Conservation (phyloP, 1,139 yeast genomes). For the Candida neerlandica region DNA sequence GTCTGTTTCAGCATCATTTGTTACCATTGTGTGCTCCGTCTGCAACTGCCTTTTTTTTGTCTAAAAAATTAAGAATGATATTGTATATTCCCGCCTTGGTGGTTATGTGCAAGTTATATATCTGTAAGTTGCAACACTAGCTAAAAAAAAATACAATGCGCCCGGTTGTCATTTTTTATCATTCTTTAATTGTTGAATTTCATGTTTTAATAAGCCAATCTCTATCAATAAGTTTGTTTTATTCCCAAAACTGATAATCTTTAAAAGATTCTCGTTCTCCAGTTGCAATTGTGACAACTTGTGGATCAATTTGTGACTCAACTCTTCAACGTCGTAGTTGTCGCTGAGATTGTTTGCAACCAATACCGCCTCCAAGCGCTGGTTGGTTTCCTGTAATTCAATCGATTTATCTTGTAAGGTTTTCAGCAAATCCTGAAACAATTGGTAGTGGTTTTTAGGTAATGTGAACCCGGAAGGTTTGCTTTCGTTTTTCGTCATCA, state of each 20-base stretch:
- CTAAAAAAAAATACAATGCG: neutral
- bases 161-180: constrained; percentile 4
- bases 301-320: constrained; percentile 73
- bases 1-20: no score
- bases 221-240: constrained; percentile 73
- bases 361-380: constrained; percentile 63
- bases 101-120: no score
- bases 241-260: constrained; percentile 71
- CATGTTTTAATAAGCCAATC: constrained; percentile 53
- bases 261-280: constrained; percentile 73
- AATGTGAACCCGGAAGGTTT: constrained; percentile 22
- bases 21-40: no score
- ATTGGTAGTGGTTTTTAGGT: constrained; percentile 48
- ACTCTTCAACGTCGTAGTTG: constrained; percentile 66
- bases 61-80: no score
- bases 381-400: constrained; percentile 62
- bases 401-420: constrained; percentile 53
- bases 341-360: constrained; percentile 23
- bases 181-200: constrained; percentile 24
- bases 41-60: no score
- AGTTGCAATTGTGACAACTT: constrained; percentile 62
- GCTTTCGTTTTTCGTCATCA: constrained; percentile 19
- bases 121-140: no score
- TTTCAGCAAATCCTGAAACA: constrained; percentile 52
- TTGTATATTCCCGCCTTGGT: neutral